Conservation (phyloP, 352 stramenopile genomes). For the Globisporangium irregulare region DNA sequence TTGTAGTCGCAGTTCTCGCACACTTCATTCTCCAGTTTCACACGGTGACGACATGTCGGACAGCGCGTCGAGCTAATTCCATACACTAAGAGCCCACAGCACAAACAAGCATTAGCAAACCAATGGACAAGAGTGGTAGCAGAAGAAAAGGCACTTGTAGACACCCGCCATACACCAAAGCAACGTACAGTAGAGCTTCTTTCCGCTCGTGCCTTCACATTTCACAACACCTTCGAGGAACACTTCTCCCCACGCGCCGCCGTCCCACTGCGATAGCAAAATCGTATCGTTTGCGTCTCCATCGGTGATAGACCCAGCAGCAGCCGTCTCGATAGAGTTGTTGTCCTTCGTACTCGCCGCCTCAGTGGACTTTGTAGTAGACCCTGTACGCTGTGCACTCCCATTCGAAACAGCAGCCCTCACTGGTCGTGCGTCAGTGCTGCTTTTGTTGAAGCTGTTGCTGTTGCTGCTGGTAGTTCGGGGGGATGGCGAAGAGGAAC, state of each 20-base stretch:
- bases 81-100: slow-evolving; percentile 40
- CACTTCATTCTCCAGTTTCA: slow-evolving; percentile 27
- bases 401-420: background rate
- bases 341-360: background rate
- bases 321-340: background rate
- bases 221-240: slow-evolving; percentile 44
- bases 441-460: background rate
- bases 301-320: background rate
- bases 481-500: background rate
- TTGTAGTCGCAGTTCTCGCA: slow-evolving; percentile 48
- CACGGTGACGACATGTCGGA: slow-evolving; percentile 36
- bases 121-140: background rate
- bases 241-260: slow-evolving; percentile 28
- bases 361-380: background rate
- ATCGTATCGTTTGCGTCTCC: background rate
- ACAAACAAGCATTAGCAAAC: slow-evolving; percentile 3
- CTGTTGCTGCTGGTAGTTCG: background rate
- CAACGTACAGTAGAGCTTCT: slow-evolving; percentile 48
- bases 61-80: slow-evolving; percentile 56
- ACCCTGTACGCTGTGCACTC: background rate
- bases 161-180: background rate
- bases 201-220: slow-evolving; percentile 48
- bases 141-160: background rate
- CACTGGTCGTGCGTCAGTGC: background rate
- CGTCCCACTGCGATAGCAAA: slow-evolving; percentile 3